Percentiles rank a stretch among this genome's conserved stretches.
Evolutionary conservation across 108 stramenopile genomes (phyloP).

Genomic region (Licmophora abbreviata): DNA sequence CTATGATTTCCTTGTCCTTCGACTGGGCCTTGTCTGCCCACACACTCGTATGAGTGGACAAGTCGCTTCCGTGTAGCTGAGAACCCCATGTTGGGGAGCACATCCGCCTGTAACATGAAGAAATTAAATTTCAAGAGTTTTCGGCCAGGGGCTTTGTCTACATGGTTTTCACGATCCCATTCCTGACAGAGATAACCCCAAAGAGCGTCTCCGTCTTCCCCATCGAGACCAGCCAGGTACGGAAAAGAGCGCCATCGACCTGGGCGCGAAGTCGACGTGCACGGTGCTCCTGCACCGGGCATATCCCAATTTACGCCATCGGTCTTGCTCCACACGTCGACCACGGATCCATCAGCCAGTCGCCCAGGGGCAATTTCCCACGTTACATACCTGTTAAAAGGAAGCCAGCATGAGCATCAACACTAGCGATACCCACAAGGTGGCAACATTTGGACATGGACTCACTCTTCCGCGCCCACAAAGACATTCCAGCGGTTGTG

Average conservation of each 20-base stretch:
- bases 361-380: constrained; percentile 85
- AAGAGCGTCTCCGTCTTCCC: constrained; percentile 64
- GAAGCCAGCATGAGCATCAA: no score
- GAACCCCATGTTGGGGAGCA: constrained; percentile 79
- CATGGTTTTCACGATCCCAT: constrained; percentile 63
- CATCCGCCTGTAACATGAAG: constrained; percentile 85
- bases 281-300: constrained; percentile 78
- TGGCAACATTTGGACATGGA: neutral
- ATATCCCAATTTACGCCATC: constrained; percentile 60
- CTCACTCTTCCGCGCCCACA: constrained; percentile 77
- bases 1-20: neutral
- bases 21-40: neutral
- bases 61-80: constrained; percentile 74
- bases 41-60: constrained; percentile 65
- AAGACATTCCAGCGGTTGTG: constrained; percentile 89
- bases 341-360: constrained; percentile 67
- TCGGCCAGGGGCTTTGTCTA: constrained; percentile 23
- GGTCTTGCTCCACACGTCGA: constrained; percentile 71
- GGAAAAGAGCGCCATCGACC: constrained; percentile 83
- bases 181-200: constrained; percentile 79
- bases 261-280: constrained; percentile 68
- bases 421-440: neutral
- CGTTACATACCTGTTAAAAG: constrained; percentile 57
- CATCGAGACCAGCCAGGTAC: constrained; percentile 67
- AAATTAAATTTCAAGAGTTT: constrained; percentile 65